Base-by-base conservation (phyloP, 176 grass and related monocot species). In the Cenchrus americanus region DNA sequence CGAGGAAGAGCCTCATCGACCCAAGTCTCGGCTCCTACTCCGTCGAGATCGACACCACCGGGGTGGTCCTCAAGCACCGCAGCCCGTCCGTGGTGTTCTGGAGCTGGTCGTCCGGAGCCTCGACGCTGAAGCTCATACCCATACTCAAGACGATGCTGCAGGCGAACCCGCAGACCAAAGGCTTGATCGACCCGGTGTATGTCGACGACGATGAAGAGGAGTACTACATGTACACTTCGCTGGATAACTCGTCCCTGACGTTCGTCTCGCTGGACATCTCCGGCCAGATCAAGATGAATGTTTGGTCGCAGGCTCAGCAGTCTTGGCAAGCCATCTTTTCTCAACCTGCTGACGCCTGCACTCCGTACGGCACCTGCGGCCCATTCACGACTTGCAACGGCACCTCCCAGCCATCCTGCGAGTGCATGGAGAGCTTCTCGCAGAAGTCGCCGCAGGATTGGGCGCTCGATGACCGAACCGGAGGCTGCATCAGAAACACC, bases 361-460 rank as follows among this genome's bases (percentile, higher is more conserved):
- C 83, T 51, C 87, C 88, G 0, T 80, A 69, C 17, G 86, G 59
- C 51, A 43, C 80, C 48, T 94, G 89, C 10, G 89, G 92, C 21
- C 32, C 92, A 40, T 94, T 94, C 70, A 86, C 77, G 41, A 84
- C 63, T n/a, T 94, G 92, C 77, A 82, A 87, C 23, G 87, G 79
- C 19, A 83, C 13, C 22, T 47, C 69, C 30, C 22, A 21, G 32
- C 66, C 80, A 27, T 46, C 30, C 55, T 94, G 89, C 15, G 71
- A 89, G 3, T 94, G 92, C 42, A 71, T 89, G 64, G 68, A 91
- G 50, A 85, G 81, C 51, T 94, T 91, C 61, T 75, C 51, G 46
- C 52, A 53, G 74, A 78, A 71, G 71, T 73, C 82, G 11, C 66
- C 48, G 0, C 83, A 10, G 46, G 75, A 89, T 21, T 94, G 86